These are phyloP conservation scores for Bjerkandera adusta DNA, from an alignment of 1,284 basidiomycete species.

Conservation along the genomic window DNA sequence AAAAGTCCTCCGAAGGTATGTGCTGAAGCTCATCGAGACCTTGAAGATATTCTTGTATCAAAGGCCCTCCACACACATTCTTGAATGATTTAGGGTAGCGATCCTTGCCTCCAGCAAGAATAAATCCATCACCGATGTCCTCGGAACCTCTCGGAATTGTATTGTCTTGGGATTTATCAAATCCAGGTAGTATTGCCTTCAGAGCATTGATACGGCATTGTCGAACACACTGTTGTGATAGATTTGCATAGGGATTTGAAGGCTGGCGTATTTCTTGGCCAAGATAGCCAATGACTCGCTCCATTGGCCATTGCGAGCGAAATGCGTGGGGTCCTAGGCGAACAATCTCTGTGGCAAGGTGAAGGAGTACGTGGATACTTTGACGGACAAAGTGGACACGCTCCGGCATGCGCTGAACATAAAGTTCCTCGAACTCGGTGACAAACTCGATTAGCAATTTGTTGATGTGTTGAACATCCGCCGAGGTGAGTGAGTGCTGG, in stretches of 20 bases:
- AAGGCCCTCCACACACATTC: too few species aligned
- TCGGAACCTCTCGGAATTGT: too few species aligned
- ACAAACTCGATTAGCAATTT: conserved; percentile 16
- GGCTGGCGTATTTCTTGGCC: conserved; percentile 22
- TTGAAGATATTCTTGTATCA: too few species aligned
- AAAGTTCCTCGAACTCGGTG: conserved; percentile 23
- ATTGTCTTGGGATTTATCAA: too few species aligned
- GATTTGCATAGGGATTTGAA: conserved; percentile 22
- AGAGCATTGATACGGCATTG: too few species aligned
- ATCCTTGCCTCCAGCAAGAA: too few species aligned
- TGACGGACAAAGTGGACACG: conserved; percentile 26
- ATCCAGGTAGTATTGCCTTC: too few species aligned
- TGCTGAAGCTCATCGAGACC: too few species aligned
- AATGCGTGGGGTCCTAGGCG: conserved; percentile 20
- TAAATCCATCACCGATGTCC: too few species aligned
- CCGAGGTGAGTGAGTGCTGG: conserved; percentile 10
- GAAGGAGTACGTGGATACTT: conserved; percentile 21
- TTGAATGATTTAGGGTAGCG: too few species aligned
- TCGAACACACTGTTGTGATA: too few species aligned
- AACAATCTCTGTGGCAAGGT: conserved; percentile 16
- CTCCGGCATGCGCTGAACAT: conserved; percentile 18
- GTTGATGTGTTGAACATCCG: conserved; percentile 10
- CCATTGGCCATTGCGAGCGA: conserved; percentile 24
- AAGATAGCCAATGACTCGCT: conserved; percentile 26
- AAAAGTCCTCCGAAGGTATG: too few species aligned